phyloP scores from a whole-genome alignment of 1,284 basidiomycete genomes.

The Athelia psychrophila region DNA sequence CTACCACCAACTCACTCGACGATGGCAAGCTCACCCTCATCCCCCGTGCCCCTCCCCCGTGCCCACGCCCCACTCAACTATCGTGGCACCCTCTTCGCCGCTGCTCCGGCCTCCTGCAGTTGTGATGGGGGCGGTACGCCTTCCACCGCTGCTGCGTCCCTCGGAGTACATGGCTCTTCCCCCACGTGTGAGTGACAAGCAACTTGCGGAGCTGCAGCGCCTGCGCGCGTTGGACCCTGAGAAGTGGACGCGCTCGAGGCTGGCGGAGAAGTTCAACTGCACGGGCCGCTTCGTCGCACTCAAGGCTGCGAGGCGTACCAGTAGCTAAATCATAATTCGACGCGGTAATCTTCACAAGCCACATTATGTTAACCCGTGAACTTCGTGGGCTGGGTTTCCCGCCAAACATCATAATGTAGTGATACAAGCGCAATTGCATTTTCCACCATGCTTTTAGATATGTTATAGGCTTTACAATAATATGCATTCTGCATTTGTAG shows the following conservation, averaged over 20 bases:
- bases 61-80: conserved; percentile 47
- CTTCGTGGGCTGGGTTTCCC: too few relatives aligned
- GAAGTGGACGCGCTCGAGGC: conserved; percentile 26
- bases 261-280: conserved; percentile 38
- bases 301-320: conserved; percentile 30
- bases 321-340: conserved; percentile 13
- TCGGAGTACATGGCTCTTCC: conserved; percentile 24
- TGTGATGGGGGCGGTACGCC: conserved; percentile 5
- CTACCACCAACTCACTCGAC: conserved; percentile 35
- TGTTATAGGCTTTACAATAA: too few relatives aligned
- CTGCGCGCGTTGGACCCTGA: conserved; percentile 35
- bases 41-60: conserved; percentile 50
- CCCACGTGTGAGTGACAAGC: conserved; percentile 33
- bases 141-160: conserved; percentile 30
- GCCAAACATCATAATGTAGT: too few relatives aligned
- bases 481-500: too few relatives aligned
- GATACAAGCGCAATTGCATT: too few relatives aligned
- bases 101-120: conserved; percentile 29
- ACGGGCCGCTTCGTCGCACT: conserved; percentile 32
- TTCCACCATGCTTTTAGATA: too few relatives aligned
- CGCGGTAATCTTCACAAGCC: neutral
- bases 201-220: conserved; percentile 37
- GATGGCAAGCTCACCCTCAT: conserved; percentile 45
- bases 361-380: too few relatives aligned
- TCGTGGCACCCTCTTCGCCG: conserved; percentile 45